Evolutionary conservation across 129 eudicot species (phyloP), one percentile per base, ranked within the genome.

Genomic region (Gnaphalium uliginosum): DNA sequence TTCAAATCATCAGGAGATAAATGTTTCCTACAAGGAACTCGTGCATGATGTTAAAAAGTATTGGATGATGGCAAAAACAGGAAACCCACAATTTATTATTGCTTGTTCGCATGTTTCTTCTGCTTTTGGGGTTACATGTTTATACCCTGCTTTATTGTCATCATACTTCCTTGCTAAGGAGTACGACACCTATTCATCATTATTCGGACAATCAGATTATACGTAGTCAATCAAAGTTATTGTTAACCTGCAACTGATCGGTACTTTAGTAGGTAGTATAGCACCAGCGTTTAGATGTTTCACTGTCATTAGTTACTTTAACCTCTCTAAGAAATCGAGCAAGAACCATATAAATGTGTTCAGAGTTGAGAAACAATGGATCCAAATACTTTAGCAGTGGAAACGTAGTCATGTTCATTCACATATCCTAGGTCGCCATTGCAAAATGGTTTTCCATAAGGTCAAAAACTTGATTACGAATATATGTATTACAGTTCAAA

Each of bases 11-110:
- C 4, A 11, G 1, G 62, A 56, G 25, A 19, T 18, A 5, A 56
- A 56, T 7, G 4, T 54, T 0, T 18, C 62, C 13, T 6, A 54
- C 1, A 56, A 19, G 9, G 25, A 56, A 22, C 62, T 56, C 15
- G 62, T 54, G 61, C 61, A 54, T 21, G 5, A n/a, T n/a, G 10
- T 56, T 0, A 56, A 56, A 56, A 56, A 56, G 62, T 56, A 56
- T 17, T 56, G 62, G 62, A 56, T 56, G 23, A 56, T 56, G 62
- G 62, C 62, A 56, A 26, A 56, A 56, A 56, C 62, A 18, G 62
- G 61, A 5, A 54, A 21, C 24, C 22, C 24, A 24, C 62, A 19
- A 22, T 56, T 56, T 56, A 11, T 56, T 26, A 56, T 56, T 18
- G 62, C 62, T 56, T 56, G 61, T 54, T 54, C 24, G n/a, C 61